Percentiles rank a stretch among this genome's conserved stretches.
Conservation (phyloP, 208 protist species). For the Kentomonas sorsogonicus region DNA sequence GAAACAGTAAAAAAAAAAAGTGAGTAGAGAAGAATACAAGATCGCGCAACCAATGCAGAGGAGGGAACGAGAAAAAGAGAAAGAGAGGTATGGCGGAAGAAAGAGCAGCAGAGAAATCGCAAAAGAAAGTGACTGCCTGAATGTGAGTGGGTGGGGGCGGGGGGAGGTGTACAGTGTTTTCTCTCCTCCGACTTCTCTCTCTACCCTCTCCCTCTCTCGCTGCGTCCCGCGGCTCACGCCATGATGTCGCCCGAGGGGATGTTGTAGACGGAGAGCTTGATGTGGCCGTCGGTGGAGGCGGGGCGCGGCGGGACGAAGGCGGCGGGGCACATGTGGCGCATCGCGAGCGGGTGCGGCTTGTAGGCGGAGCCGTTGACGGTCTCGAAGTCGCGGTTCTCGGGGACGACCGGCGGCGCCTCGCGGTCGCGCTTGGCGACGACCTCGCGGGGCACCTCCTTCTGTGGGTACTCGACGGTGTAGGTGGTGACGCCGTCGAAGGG, state of each 20-base stretch:
- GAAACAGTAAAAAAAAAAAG: too few species aligned
- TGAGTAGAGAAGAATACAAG: too few species aligned
- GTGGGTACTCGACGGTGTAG: slow-evolving; percentile 84
- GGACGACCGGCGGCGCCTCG: slow-evolving; percentile 19
- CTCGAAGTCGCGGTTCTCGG: slow-evolving; percentile 83
- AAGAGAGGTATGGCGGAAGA: background rate
- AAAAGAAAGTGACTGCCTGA: background rate
- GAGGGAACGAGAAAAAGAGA: too few species aligned
- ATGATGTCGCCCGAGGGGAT: slow-evolving; percentile 71
- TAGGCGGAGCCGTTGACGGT: slow-evolving; percentile 60
- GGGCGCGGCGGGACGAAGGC: slow-evolving; percentile 61
- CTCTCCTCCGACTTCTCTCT: too few species aligned
- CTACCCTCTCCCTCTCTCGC: slow-evolving; percentile 4
- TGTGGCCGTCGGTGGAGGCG: slow-evolving; percentile 74
- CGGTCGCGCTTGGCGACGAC: slow-evolving; percentile 24
- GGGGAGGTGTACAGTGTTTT: too few species aligned
- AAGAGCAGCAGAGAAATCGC: background rate
- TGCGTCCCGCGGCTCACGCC: slow-evolving; percentile 13
- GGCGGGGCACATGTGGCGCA: slow-evolving; percentile 70
- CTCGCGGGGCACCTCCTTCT: slow-evolving; percentile 65
- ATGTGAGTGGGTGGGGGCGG: background rate
- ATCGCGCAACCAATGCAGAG: too few species aligned
- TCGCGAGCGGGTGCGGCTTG: slow-evolving; percentile 41
- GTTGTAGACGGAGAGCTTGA: slow-evolving; percentile 84
- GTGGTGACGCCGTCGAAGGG: slow-evolving; percentile 84